phyloP scores from a whole-genome alignment of 2,329 filamentous ascomycete genomes.

The Penicillium fuscoglaucum region DNA sequence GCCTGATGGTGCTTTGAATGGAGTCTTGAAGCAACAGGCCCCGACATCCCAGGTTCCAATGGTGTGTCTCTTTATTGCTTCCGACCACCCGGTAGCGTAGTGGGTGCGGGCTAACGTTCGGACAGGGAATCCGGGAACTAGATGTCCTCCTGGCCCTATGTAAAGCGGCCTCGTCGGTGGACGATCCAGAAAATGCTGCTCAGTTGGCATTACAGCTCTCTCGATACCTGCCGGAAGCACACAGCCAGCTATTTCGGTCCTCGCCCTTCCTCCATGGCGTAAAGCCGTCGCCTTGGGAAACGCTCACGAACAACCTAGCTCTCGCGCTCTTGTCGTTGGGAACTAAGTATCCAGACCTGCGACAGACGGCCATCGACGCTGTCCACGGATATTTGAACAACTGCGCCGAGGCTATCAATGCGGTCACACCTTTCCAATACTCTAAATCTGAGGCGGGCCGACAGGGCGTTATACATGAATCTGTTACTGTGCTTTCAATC shows the following conservation, averaged over 20 bases:
- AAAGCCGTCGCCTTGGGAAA: constrained; percentile 85
- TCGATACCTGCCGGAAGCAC: constrained; percentile 82
- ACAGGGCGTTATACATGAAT: constrained; percentile 52
- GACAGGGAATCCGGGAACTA: constrained; percentile 79
- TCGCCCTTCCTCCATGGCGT: constrained; percentile 82
- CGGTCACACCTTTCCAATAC: constrained; percentile 56
- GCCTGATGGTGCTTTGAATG: constrained; percentile 37
- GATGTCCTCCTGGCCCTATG: constrained; percentile 90
- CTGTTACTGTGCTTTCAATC: constrained; percentile 70
- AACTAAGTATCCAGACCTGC: constrained; percentile 67
- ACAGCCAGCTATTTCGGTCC: constrained; percentile 71
- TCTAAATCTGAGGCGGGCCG: constrained; percentile 55
- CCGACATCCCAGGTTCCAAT: constrained; percentile 43
- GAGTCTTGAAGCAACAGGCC: constrained; percentile 38
- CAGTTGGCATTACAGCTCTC: constrained; percentile 76
- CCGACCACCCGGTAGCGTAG: background rate
- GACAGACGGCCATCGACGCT: constrained; percentile 64
- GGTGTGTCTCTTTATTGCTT: constrained; percentile 26
- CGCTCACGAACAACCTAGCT: constrained; percentile 74
- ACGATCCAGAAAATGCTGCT: constrained; percentile 69
- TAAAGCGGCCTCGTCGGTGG: constrained; percentile 78
- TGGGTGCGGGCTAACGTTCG: constrained; percentile 20
- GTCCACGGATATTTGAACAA: constrained; percentile 72
- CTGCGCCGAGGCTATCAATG: constrained; percentile 63
- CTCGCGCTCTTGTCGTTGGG: constrained; percentile 80